Base-by-base conservation (phyloP, 495 filamentous ascomycete species). In the Pseudevernia furfuracea region DNA sequence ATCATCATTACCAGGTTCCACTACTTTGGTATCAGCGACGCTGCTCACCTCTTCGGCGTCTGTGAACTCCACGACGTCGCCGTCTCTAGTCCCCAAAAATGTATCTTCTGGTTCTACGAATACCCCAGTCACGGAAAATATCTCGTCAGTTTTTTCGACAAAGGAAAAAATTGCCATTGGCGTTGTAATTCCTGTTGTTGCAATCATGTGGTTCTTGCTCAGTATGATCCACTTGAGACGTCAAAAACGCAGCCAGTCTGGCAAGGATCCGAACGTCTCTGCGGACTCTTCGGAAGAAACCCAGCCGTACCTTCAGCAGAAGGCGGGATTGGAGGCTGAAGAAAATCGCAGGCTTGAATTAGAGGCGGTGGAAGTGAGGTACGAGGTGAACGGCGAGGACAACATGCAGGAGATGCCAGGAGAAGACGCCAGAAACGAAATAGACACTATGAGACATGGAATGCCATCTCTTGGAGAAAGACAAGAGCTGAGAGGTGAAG, bases 301-400 rank as follows among this genome's bases (percentile, higher is more conserved):
- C 8, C 38, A 48, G 46, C 60, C 60, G 15, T 62, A 62, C n/a
- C 41, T 62, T 8, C 60, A 62, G 36, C 60, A 25, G 10, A 62
- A 62, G 48, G 30, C 38, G 5, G 43, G 53, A 48, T n/a, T 62
- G 8, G 60, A 62, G n/a, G 60, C 28, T 4, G 28, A 52, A 36
- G 60, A 53, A 12, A 62, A 21, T 12, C 41, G 60, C 32, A 52
- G 28, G 32, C 60, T 36, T 53, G 60, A 53, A 46, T 34, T 62
- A 21, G 38, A 46, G 25, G 23, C 60, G 39, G 32, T 25, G 21
- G 43, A 48, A 52, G 34, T 46, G 32, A 52, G 28, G 32, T 46
- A 48, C 32, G 60, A 62, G 44, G n/a, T 52, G 23, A 25, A 62
- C 9, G 60, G 44, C n/a, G 28, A 4, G 15, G 43, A 32, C 34